These are phyloP conservation scores for Candolleomyces aberdarensis DNA, from an alignment of 768 basidiomycete genomes.

Conservation along the genomic window DNA sequence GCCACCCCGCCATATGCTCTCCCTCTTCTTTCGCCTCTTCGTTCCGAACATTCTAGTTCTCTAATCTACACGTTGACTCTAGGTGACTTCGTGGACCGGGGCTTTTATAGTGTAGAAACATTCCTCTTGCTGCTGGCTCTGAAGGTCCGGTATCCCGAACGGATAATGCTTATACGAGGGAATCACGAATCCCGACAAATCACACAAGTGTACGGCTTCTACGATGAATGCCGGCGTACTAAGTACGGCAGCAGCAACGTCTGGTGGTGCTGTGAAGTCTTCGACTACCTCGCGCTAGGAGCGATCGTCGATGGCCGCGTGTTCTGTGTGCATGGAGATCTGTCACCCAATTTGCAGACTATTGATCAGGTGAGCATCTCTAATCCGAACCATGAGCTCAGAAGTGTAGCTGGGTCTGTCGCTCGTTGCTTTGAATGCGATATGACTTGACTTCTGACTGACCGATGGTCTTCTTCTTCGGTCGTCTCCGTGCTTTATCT, in stretches of 20 bases:
- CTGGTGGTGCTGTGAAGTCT: conserved; percentile 99
- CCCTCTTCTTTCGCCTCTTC: not conserved
- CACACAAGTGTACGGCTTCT: conserved; percentile 93
- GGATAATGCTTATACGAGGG: conserved; percentile 94
- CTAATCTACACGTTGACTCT: not conserved
- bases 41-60: not conserved
- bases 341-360: conserved; percentile 82
- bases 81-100: conserved; percentile 91
- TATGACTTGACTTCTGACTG: not conserved
- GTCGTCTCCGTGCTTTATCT: conserved; percentile 5
- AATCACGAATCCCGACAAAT: conserved; percentile 99
- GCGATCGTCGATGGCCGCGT: conserved; percentile 97
- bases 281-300: conserved; percentile 92
- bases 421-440: not conserved
- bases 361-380: conserved; percentile 76
- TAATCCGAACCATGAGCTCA: not conserved
- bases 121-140: conserved; percentile 92
- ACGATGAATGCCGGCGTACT: conserved; percentile 94
- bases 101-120: conserved; percentile 96
- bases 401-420: not conserved
- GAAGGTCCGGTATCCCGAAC: conserved; percentile 96
- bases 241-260: conserved; percentile 95
- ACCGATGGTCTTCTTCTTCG: not conserved
- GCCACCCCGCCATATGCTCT: too few relatives aligned
- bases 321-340: conserved; percentile 95